Conservation (phyloP, 2,329 filamentous ascomycete genomes). For the Fusarium sp. region DNA sequence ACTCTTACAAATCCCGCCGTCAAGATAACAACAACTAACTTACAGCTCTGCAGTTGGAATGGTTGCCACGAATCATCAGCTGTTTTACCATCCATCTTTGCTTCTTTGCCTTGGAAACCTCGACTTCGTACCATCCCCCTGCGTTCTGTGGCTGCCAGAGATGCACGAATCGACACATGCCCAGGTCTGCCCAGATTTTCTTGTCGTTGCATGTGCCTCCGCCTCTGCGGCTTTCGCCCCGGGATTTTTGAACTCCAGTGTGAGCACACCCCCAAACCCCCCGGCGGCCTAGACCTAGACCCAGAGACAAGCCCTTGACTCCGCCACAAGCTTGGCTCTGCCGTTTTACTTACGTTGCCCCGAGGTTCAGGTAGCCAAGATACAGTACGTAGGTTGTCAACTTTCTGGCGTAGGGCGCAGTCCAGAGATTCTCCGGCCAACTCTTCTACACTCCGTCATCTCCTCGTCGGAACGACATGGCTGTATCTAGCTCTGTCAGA, state of each 20-base stretch:
- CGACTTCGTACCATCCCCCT: constrained; percentile 7
- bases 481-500: not conserved
- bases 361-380: not conserved
- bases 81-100: constrained; percentile 14
- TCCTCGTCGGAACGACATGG: not conserved
- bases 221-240: not conserved
- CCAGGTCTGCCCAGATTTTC: constrained; percentile 11
- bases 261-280: constrained; percentile 24
- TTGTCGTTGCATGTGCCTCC: constrained; percentile 3
- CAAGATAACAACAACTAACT: not conserved
- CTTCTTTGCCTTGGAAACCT: not conserved
- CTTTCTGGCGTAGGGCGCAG: constrained; percentile 1
- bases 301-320: constrained; percentile 24
- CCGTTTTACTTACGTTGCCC: constrained; percentile 32
- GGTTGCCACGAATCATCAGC: not conserved
- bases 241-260: not conserved
- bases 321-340: constrained; percentile 22
- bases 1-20: not conserved
- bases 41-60: not conserved
- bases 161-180: constrained; percentile 28
- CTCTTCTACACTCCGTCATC: constrained; percentile 1
- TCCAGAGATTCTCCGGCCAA: constrained; percentile 9
- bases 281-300: constrained; percentile 6
- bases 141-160: constrained; percentile 21
- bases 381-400: not conserved